phyloP scores from a whole-genome alignment of 1,284 basidiomycete species.

The Apiotrichum veenhuisii region DNA sequence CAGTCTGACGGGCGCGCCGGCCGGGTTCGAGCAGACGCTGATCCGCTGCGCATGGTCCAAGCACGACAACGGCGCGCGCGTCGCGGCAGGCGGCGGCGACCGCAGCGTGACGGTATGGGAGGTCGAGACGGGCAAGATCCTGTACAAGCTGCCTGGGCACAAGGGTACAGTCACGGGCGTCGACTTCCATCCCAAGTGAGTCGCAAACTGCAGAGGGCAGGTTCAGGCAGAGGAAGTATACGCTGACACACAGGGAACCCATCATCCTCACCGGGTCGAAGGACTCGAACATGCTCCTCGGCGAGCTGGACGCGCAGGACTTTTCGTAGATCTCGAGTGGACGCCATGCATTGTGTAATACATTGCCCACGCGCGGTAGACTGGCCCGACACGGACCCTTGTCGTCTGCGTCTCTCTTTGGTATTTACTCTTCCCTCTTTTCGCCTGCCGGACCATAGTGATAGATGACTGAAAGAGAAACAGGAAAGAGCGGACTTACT shows the following conservation, averaged over 20 bases:
- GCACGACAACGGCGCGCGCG: constrained; percentile 47
- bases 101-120: constrained; percentile 82
- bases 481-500: too few relatives aligned
- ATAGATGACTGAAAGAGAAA: too few relatives aligned
- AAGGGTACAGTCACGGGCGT: constrained; percentile 87
- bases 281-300: constrained; percentile 81
- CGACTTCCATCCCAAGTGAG: constrained; percentile 65
- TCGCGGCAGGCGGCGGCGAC: constrained; percentile 54
- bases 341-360: background rate
- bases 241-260: constrained; percentile 61
- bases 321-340: constrained; percentile 25
- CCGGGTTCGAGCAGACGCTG: constrained; percentile 83
- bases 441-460: too few relatives aligned
- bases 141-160: constrained; percentile 91
- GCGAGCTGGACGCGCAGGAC: constrained; percentile 67
- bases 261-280: constrained; percentile 85
- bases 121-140: constrained; percentile 73
- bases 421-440: too few relatives aligned
- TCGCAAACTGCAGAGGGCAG: constrained; percentile 4
- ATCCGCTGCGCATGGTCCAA: constrained; percentile 67
- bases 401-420: too few relatives aligned
- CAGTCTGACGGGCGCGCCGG: constrained; percentile 73
- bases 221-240: too few relatives aligned
- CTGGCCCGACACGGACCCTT: too few relatives aligned
- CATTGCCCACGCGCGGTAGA: too few relatives aligned